Conservation (phyloP, 257 asterid genomes). For the Penstemon davidsonii region DNA sequence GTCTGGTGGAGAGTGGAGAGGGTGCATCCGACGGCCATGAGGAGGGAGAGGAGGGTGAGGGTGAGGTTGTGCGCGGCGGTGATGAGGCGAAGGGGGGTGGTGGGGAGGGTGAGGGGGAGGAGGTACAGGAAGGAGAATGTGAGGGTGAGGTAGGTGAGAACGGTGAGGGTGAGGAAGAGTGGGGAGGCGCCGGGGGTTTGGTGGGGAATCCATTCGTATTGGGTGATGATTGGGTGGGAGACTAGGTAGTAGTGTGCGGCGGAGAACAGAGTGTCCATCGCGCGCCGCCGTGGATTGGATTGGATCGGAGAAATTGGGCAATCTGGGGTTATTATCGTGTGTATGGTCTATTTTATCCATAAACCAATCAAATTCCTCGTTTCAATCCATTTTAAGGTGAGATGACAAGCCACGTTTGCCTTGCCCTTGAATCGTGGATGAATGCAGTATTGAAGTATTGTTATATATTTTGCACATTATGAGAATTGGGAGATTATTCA, state of each 20-base stretch:
- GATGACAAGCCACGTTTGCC: slow-evolving; percentile 19
- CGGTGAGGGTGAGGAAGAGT: slow-evolving; percentile 53
- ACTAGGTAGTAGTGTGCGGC: slow-evolving; percentile 59
- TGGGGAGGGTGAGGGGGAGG: slow-evolving; percentile 40
- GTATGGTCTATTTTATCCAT: neutral
- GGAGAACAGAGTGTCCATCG: slow-evolving; percentile 49
- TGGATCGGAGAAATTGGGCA: neutral
- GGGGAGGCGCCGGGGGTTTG: slow-evolving; percentile 63
- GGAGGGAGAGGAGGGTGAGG: slow-evolving; percentile 71
- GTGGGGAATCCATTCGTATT: slow-evolving; percentile 67
- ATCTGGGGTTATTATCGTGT: neutral
- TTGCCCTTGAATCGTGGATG: neutral
- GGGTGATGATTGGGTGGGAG: slow-evolving; percentile 57
- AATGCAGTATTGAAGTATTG: no score
- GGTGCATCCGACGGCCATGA: slow-evolving; percentile 72
- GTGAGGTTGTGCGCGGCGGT: slow-evolving; percentile 73
- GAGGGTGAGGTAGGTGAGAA: slow-evolving; percentile 59
- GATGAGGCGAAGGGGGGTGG: slow-evolving; percentile 65
- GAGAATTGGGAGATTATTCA: no score
- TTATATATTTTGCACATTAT: neutral
- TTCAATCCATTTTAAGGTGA: neutral
- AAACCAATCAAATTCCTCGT: neutral
- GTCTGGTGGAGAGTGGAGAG: slow-evolving; percentile 70
- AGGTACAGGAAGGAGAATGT: slow-evolving; percentile 55
- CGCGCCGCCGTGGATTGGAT: slow-evolving; percentile 44